Evolutionary conservation across 371 early-diverging fungal genomes (phyloP).

Genomic region (Mucor indicus): DNA sequence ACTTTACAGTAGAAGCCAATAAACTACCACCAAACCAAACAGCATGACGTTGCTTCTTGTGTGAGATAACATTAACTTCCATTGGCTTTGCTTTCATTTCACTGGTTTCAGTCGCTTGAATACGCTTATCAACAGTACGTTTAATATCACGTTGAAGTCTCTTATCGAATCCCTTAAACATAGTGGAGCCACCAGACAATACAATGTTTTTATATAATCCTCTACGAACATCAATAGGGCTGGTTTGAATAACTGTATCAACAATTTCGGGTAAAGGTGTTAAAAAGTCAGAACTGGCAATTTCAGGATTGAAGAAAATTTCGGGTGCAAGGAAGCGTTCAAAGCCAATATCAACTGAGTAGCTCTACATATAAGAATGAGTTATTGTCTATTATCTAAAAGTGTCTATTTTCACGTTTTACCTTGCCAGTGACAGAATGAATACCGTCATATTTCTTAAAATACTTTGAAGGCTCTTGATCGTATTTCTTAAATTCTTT

Average conservation of each 20-base stretch:
- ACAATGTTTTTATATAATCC: constrained; percentile 98
- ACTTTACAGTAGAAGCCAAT: constrained; percentile 86
- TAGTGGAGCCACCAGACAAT: constrained; percentile 96
- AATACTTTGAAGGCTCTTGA: constrained; percentile 83
- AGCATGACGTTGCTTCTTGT: constrained; percentile 97
- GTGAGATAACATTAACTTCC: constrained; percentile 95
- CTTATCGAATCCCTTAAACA: constrained; percentile 96
- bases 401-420: too few species aligned
- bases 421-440: constrained; percentile 87
- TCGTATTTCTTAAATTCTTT: constrained; percentile 95
- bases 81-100: constrained; percentile 66
- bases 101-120: constrained; percentile 72
- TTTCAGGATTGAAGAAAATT: constrained; percentile 98
- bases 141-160: constrained; percentile 95
- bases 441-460: constrained; percentile 79
- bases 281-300: constrained; percentile 93
- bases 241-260: constrained; percentile 92
- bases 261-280: constrained; percentile 95
- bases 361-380: constrained; percentile 49
- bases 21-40: constrained; percentile 98
- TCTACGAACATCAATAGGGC: constrained; percentile 95
- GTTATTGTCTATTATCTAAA: constrained; percentile 1
- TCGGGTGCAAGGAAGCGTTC: constrained; percentile 98
- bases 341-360: constrained; percentile 93
- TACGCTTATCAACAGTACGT: constrained; percentile 81